Evolutionary conservation across 352 stramenopile genomes (phyloP).

Genomic region (Globisporangium viniferum): DNA sequence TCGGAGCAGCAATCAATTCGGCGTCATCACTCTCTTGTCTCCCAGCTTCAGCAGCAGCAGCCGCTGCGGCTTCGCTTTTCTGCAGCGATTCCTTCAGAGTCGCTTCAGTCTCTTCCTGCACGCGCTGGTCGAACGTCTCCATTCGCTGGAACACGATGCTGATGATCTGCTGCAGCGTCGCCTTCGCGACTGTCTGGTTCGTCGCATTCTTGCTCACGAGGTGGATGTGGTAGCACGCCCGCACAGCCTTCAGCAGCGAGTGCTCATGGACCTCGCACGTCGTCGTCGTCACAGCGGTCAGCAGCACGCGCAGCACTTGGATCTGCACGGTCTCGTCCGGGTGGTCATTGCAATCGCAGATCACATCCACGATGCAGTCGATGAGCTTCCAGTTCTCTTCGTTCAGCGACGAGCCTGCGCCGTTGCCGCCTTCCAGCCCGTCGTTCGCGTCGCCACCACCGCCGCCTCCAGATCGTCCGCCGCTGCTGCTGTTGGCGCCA

Average conservation of each 20-base stretch:
- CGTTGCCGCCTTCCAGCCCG: conserved; percentile 12
- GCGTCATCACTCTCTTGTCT: conserved; percentile 7
- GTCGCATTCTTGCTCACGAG: conserved; percentile 88
- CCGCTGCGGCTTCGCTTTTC: conserved; percentile 25
- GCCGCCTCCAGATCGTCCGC: not conserved
- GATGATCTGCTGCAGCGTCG: conserved; percentile 97
- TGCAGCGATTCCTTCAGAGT: conserved; percentile 53
- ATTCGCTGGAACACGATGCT: conserved; percentile 96
- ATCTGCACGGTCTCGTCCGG: conserved; percentile 90
- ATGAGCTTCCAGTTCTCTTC: conserved; percentile 75
- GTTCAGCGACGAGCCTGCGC: conserved; percentile 24
- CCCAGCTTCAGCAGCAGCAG: conserved; percentile 16
- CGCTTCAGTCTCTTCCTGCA: conserved; percentile 62
- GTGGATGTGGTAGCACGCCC: conserved; percentile 96
- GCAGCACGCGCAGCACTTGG: conserved; percentile 90
- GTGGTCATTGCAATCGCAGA: conserved; percentile 90
- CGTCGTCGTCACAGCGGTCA: conserved; percentile 88
- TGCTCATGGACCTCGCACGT: conserved; percentile 91
- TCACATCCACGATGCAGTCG: conserved; percentile 85
- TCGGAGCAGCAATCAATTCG: conserved; percentile 15
- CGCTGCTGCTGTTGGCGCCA: conserved; percentile 18
- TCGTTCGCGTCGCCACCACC: conserved; percentile 21
- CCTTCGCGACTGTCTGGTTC: conserved; percentile 97
- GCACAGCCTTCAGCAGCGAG: conserved; percentile 93
- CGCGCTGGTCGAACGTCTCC: conserved; percentile 88